These are phyloP conservation scores for Hura crepitans DNA, from an alignment of 441 rosid species.

Conservation along the genomic window DNA sequence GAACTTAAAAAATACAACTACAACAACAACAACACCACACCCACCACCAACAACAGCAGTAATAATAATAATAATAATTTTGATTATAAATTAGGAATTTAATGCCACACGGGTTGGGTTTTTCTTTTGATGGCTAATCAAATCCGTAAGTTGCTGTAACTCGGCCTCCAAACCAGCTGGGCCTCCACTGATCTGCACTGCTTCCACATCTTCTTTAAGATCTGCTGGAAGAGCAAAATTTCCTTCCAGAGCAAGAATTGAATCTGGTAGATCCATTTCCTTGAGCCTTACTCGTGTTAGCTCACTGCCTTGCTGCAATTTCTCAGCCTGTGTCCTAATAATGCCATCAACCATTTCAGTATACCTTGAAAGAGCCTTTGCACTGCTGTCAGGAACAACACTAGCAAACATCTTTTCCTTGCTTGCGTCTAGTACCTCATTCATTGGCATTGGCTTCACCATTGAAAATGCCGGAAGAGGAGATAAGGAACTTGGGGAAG, in stretches of 20 bases:
- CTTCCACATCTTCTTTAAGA: constrained; percentile 88
- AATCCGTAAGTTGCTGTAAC: constrained; percentile 82
- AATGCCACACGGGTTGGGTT: too few species aligned
- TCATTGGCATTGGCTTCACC: constrained; percentile 88
- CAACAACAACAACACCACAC: too few species aligned
- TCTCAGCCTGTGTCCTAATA: constrained; percentile 88
- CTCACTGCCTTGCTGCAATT: constrained; percentile 91
- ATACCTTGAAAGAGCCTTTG: constrained; percentile 92
- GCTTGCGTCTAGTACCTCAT: constrained; percentile 86
- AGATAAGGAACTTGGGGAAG: constrained; percentile 67
- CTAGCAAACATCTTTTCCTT: constrained; percentile 88
- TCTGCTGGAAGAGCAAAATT: constrained; percentile 55
- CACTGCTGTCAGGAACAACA: constrained; percentile 95
- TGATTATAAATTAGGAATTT: too few species aligned
- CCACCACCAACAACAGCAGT: too few species aligned
- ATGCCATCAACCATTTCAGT: constrained; percentile 95
- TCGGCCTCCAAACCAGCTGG: constrained; percentile 89
- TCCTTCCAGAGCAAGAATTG: constrained; percentile 88
- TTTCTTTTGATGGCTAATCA: too few species aligned
- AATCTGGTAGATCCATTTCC: constrained; percentile 97
- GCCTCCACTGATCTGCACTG: constrained; percentile 87
- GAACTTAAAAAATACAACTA: too few species aligned
- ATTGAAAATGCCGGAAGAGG: constrained; percentile 79
- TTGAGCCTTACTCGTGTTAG: constrained; percentile 84
- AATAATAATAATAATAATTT: too few species aligned